Conservation (phyloP, 1,284 basidiomycete genomes). For the Tilletia walkeri region DNA sequence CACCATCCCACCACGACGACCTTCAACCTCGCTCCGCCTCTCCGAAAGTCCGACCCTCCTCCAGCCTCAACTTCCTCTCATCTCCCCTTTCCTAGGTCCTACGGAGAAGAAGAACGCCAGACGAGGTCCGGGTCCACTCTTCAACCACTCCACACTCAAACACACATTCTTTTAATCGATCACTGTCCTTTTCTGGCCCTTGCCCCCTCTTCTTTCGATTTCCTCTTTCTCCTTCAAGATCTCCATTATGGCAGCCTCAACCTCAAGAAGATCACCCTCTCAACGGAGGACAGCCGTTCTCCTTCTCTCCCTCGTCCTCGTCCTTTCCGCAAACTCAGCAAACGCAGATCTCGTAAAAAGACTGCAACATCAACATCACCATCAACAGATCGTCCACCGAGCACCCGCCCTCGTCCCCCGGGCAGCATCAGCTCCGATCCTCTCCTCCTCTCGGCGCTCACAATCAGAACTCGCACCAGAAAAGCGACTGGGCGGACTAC, state of each 20-base stretch:
- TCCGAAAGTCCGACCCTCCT: background rate
- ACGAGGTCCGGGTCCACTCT: background rate
- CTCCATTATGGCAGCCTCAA: no score
- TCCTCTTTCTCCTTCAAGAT: no score
- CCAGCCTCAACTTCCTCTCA: background rate
- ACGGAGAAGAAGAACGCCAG: background rate
- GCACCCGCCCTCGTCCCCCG: background rate
- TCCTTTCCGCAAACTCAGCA: slow-evolving; percentile 2
- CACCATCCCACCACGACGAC: background rate
- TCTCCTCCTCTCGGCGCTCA: no score
- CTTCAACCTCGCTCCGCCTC: background rate
- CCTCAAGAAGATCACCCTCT: no score
- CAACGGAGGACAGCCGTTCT: background rate
- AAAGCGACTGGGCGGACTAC: slow-evolving; percentile 10
- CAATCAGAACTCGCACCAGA: background rate
- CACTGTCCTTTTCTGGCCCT: background rate
- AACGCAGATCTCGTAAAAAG: slow-evolving; percentile 16
- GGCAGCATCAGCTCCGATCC: no score
- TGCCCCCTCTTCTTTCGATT: no score
- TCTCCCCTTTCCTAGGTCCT: background rate
- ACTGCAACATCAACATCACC: background rate
- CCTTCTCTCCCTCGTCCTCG: slow-evolving; percentile 4
- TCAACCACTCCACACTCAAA: background rate
- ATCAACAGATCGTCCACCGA: background rate
- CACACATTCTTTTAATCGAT: background rate